A percentile compares a stretch with the other conserved stretches of the same genome.
phyloP scores from a whole-genome alignment of 306 rosid species.

The Castanea mollissima region DNA sequence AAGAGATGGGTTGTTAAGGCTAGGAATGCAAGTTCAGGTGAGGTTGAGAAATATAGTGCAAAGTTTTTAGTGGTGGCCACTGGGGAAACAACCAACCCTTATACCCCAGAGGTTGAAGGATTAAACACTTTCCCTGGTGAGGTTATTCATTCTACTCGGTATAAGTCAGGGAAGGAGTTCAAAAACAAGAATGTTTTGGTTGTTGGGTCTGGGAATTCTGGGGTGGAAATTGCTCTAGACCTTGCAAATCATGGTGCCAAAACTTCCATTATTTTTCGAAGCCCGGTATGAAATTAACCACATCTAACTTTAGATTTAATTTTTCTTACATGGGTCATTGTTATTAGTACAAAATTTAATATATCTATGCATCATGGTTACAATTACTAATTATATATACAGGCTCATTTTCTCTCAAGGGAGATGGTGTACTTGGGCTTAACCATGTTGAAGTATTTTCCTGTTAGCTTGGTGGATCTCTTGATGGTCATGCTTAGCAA shows the following conservation, averaged over 20 bases:
- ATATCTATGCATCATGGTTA: not conserved
- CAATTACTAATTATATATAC: not conserved
- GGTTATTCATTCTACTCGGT: conserved; percentile 57
- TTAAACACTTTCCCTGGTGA: conserved; percentile 43
- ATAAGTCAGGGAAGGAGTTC: conserved; percentile 41
- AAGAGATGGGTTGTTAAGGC: conserved; percentile 52
- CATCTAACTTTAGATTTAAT: too few species aligned
- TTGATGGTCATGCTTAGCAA: conserved; percentile 48
- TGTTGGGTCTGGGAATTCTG: conserved; percentile 81
- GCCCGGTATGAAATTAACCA: conserved; percentile 47
- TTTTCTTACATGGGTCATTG: too few species aligned
- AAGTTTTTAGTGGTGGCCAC: conserved; percentile 66
- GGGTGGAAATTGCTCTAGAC: conserved; percentile 68
- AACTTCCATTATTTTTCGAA: conserved; percentile 54
- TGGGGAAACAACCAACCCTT: conserved; percentile 51
- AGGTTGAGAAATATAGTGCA: conserved; percentile 40
- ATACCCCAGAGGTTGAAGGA: conserved; percentile 49
- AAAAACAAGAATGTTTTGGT: conserved; percentile 52
- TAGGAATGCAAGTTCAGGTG: not conserved
- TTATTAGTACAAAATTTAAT: too few species aligned
- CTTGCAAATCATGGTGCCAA: conserved; percentile 50
- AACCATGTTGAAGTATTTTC: conserved; percentile 43
- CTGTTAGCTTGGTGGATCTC: conserved; percentile 45
- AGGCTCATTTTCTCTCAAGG: conserved; percentile 65
- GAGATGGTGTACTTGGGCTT: conserved; percentile 40